Base-by-base conservation (phyloP, 495 filamentous ascomycete species). In the Penicillium salamii region DNA sequence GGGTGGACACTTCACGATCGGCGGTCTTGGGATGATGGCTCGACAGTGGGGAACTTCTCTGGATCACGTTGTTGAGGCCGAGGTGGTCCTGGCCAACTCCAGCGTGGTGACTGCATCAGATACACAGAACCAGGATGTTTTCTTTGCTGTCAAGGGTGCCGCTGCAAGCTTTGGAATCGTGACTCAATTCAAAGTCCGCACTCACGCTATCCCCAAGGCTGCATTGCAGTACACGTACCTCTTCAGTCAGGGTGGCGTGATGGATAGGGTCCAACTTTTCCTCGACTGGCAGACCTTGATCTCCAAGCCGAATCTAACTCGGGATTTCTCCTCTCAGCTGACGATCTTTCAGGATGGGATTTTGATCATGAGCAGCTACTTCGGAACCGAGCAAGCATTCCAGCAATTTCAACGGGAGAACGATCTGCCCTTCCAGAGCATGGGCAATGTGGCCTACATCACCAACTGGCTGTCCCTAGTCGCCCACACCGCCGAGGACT, bases 1-100 rank as follows among this genome's bases (percentile, higher is more conserved):
- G 17, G 86, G 83, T 18, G 89, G 89, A 5, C 89, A 92, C 61
- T 75, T 79, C 40, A 84, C 84, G 1, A 84, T 89, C 44, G 87
- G 87, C 12, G 87, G 87, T 5, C 81, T 76, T 34, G 87, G 87
- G 0, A 71, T 78, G 20, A 71, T 68, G 6, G 82, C 82, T 6
- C 79, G 86, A 17, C 75, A 78, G 26, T 88, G 78, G 73, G 87
- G 87, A 14, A 60, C 80, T 0, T 71, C 83, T 0, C 63, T 91
- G 37, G 88, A 91, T 54, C 76, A 76, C 28, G 76, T 90, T 38
- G 47, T 80, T 13, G 80, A 56, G 12, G 59, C 79, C 14, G 76
- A 84, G 28, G 82, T 88, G 1, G 83, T 90, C n/a, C 74, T 85
- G 7, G 82, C 83, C 1, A 75, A 85, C 52, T 80, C 80, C 11